phyloP scores from a whole-genome alignment of 805 yeast species.

The Pichia cabralensis region DNA sequence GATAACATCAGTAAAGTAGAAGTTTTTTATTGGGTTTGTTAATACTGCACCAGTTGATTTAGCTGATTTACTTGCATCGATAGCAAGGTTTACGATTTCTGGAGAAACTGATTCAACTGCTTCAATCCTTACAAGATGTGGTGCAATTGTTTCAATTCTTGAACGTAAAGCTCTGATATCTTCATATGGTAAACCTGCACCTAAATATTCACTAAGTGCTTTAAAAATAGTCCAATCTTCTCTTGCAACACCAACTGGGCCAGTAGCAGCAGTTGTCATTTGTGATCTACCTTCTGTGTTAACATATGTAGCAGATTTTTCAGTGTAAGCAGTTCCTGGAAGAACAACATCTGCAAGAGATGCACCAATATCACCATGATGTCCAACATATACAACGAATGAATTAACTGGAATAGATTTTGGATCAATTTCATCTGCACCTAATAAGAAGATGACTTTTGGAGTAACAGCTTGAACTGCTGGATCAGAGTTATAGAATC shows the following conservation, averaged over 20 bases:
- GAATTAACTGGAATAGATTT: conserved; percentile 73
- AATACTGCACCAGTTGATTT: conserved; percentile 34
- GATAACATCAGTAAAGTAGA: conserved; percentile 80
- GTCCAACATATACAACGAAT: conserved; percentile 84
- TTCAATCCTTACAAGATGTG: conserved; percentile 69
- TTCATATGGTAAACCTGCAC: conserved; percentile 65
- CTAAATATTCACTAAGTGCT: conserved; percentile 72
- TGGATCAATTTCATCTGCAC: conserved; percentile 72
- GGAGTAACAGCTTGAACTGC: conserved; percentile 43
- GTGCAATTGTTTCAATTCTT: conserved; percentile 69
- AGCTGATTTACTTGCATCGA: conserved; percentile 31
- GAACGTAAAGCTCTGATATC: conserved; percentile 56
- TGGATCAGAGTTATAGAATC: conserved; percentile 47
- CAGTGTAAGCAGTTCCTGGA: conserved; percentile 86
- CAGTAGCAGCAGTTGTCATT: conserved; percentile 75
- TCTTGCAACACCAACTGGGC: conserved; percentile 82
- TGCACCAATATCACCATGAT: conserved; percentile 87
- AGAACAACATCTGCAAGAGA: conserved; percentile 78
- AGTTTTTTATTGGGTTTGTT: conserved; percentile 68
- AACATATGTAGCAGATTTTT: conserved; percentile 73
- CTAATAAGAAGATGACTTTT: conserved; percentile 69
- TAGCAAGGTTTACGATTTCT: conserved; percentile 48
- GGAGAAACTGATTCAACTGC: conserved; percentile 57
- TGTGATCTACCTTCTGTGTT: conserved; percentile 89
- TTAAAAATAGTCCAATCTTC: conserved; percentile 86